Percentiles rank a stretch among this genome's conserved stretches.
Evolutionary conservation across 2,329 filamentous ascomycete genomes (phyloP).

Genomic region (Alternaria ventricosa): DNA sequence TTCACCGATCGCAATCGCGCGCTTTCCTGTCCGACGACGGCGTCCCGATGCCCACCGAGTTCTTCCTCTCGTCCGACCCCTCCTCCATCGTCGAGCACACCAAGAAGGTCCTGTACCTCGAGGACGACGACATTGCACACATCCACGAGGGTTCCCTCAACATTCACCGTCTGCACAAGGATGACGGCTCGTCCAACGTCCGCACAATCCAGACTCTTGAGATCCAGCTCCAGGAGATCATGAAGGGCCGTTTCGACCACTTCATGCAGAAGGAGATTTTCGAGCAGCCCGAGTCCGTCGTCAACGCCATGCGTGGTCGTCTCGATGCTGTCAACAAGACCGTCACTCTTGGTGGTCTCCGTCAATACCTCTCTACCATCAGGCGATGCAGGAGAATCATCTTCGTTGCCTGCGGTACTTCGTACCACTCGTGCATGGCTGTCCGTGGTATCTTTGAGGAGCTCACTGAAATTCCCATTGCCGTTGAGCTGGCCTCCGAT

Average conservation of each 20-base stretch:
- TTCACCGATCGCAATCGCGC: conserved; percentile 97
- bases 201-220: conserved; percentile 98
- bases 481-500: conserved; percentile 95
- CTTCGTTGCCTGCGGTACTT: conserved; percentile 98
- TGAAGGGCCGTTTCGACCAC: conserved; percentile 99
- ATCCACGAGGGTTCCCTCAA: conserved; percentile 99
- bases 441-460: conserved; percentile 98
- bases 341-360: conserved; percentile 92
- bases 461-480: conserved; percentile 95
- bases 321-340: conserved; percentile 92
- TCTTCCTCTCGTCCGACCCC: conserved; percentile 98
- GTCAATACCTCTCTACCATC: conserved; percentile 96
- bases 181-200: conserved; percentile 94
- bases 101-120: conserved; percentile 99
- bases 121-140: conserved; percentile 99
- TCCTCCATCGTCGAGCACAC: conserved; percentile 99
- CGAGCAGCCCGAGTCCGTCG: conserved; percentile 97
- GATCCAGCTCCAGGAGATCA: conserved; percentile 99
- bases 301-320: conserved; percentile 99
- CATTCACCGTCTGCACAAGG: conserved; percentile 97
- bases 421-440: conserved; percentile 99
- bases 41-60: conserved; percentile 96
- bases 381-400: conserved; percentile 96
- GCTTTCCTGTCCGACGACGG: conserved; percentile 99
- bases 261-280: conserved; percentile 99